Conservation (phyloP, 2,329 filamentous ascomycete genomes). For the Talaromyces sp. region DNA sequence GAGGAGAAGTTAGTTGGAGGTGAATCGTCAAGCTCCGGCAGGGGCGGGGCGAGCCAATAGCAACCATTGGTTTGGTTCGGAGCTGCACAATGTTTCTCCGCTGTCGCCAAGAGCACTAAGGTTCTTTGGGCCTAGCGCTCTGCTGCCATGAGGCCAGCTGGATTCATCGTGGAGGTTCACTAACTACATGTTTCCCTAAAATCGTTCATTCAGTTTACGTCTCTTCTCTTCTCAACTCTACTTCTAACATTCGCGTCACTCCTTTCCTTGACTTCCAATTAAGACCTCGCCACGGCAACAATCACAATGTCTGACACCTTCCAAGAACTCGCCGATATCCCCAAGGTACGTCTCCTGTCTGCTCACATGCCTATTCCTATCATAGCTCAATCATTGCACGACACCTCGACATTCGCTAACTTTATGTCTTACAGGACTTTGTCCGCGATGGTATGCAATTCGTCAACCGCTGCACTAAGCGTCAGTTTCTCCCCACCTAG, state of each 20-base stretch:
- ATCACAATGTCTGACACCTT: constrained; percentile 55
- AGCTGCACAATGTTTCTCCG: constrained; percentile 25
- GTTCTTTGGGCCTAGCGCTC: not conserved
- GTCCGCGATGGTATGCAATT: constrained; percentile 49
- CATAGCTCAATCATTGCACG: not conserved
- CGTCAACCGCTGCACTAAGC: constrained; percentile 49
- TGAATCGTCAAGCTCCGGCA: not conserved
- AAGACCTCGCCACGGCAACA: not conserved
- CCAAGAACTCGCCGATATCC: constrained; percentile 59
- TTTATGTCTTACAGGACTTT: constrained; percentile 40
- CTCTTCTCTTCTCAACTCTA: not conserved
- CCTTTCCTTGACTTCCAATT: not conserved
- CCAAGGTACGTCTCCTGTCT: constrained; percentile 25
- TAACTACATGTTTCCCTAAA: not conserved
- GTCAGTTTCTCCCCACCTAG: constrained; percentile 32
- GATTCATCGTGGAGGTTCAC: not conserved
- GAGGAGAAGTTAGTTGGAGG: not conserved
- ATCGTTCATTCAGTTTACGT: not conserved
- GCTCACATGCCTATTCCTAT: not conserved
- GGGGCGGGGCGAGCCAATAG: not conserved
- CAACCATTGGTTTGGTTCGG: constrained; percentile 18
- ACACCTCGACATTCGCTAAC: not conserved
- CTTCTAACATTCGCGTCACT: not conserved
- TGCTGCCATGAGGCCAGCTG: constrained; percentile 21
- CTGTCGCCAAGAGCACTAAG: not conserved